Conservation (phyloP, 2,329 filamentous ascomycete genomes). For the Sarocladium brachiariae region DNA sequence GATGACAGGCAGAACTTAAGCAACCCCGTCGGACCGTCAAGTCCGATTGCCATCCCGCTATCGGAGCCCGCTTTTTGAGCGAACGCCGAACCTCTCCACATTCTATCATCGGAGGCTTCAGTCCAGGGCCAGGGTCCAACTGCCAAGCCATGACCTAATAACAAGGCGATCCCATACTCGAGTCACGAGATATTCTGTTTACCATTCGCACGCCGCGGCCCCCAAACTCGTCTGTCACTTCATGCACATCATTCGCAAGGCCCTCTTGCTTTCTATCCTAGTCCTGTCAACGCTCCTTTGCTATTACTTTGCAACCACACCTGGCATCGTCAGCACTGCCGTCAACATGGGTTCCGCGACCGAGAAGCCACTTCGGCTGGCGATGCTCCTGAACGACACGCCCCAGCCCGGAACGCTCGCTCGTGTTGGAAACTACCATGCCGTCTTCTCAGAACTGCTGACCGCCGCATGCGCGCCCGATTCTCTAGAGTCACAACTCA, state of each 20-base stretch:
- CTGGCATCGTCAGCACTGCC: background rate
- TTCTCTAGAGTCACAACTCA: slow-evolving; percentile 1
- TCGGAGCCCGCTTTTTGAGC: too few relatives aligned
- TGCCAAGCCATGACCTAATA: slow-evolving; percentile 7
- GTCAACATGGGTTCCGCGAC: background rate
- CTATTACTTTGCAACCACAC: background rate
- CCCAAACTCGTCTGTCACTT: background rate
- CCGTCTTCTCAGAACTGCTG: background rate
- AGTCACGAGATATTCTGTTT: background rate
- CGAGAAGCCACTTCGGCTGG: slow-evolving; percentile 1
- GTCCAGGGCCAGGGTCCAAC: background rate
- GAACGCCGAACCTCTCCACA: background rate
- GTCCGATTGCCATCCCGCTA: too few relatives aligned
- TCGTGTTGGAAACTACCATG: slow-evolving; percentile 3
- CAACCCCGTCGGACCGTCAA: too few relatives aligned
- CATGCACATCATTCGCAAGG: slow-evolving; percentile 1
- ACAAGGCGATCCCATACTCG: background rate
- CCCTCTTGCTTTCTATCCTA: background rate
- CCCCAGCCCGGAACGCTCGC: slow-evolving; percentile 6
- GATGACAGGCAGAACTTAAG: too few relatives aligned
- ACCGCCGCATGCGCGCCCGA: background rate
- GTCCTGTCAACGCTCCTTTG: background rate
- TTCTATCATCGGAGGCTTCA: background rate
- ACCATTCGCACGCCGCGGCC: background rate
- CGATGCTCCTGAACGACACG: slow-evolving; percentile 6